phyloP scores from a whole-genome alignment of 75 land plant genomes.

The Ceratopteris richardii region DNA sequence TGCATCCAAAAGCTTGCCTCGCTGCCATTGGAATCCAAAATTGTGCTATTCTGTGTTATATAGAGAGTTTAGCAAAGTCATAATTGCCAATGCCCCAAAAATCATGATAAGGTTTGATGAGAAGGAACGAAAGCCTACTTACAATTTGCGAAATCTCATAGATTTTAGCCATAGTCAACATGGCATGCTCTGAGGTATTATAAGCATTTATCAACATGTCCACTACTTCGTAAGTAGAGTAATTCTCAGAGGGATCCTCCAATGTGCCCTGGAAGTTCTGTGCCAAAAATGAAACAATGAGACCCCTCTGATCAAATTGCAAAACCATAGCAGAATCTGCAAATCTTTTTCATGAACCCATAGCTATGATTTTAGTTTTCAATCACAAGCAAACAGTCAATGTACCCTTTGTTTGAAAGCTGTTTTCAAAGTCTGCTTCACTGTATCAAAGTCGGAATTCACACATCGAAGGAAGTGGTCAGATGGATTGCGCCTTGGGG shows the following conservation, averaged over 20 bases:
- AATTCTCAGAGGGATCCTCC: constrained; percentile 6
- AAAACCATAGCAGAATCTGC: too few species aligned
- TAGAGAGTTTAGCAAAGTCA: not conserved
- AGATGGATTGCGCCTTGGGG: constrained; percentile 67
- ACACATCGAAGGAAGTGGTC: constrained; percentile 85
- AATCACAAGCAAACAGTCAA: too few species aligned
- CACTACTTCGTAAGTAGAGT: constrained; percentile 7
- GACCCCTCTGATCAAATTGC: too few species aligned
- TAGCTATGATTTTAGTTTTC: too few species aligned
- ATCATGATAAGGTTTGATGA: too few species aligned
- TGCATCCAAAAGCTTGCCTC: constrained; percentile 93
- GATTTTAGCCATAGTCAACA: constrained; percentile 4
- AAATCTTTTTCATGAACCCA: too few species aligned
- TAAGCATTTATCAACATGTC: constrained; percentile 1
- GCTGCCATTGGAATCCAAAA: constrained; percentile 86
- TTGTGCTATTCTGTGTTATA: constrained; percentile 68
- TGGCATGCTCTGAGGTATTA: constrained; percentile 8
- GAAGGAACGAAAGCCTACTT: constrained; percentile 6
- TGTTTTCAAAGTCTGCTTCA: constrained; percentile 45
- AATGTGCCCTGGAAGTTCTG: too few species aligned
- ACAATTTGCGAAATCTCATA: constrained; percentile 11
- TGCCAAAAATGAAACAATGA: too few species aligned
- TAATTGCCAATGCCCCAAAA: not conserved
- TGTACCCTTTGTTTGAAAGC: constrained; percentile 32
- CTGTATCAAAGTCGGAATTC: constrained; percentile 76